These are phyloP conservation scores for Boletellus dicymbophilus DNA, from an alignment of 1,284 basidiomycete species.

Conservation along the genomic window DNA sequence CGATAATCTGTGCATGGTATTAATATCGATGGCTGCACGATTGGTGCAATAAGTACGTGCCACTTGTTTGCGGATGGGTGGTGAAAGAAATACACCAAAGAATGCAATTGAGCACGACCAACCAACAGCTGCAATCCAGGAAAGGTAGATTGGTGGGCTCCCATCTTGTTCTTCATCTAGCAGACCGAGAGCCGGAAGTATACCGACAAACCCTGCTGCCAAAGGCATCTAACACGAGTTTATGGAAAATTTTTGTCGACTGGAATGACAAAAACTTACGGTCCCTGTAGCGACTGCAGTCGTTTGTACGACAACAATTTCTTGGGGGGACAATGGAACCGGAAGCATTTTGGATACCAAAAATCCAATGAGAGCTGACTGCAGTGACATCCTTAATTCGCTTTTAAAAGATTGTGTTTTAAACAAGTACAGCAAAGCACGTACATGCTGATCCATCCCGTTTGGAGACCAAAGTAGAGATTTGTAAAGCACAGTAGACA, in stretches of 20 bases:
- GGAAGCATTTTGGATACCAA: conserved; percentile 79
- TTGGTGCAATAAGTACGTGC: conserved; percentile 46
- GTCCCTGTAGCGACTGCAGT: conserved; percentile 92
- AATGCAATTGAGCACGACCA: conserved; percentile 92
- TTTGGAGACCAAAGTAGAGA: conserved; percentile 76
- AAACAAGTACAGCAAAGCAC: conserved; percentile 12
- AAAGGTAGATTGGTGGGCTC: conserved; percentile 71
- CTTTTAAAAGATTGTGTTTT: conserved; percentile 1
- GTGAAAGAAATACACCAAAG: conserved; percentile 95
- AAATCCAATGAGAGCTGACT: conserved; percentile 91
- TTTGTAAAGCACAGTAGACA: conserved; percentile 77
- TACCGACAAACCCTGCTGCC: conserved; percentile 93
- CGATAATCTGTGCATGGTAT: conserved; percentile 67
- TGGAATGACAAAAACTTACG: conserved; percentile 33
- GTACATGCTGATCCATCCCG: conserved; percentile 76
- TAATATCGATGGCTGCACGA: neutral
- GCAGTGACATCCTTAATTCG: conserved; percentile 88
- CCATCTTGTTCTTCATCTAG: conserved; percentile 79
- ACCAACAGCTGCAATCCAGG: conserved; percentile 69
- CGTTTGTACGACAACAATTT: conserved; percentile 93
- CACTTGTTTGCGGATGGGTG: conserved; percentile 92
- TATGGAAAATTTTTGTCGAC: neutral
- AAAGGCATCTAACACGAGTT: conserved; percentile 69
- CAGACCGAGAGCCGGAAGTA: conserved; percentile 87
- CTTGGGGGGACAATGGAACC: conserved; percentile 78